A percentile compares a stretch with the other conserved stretches of the same genome.
Evolutionary conservation across 225 moss, liverwort and hornwort genomes (phyloP).

Genomic region (Straminergon stramineum): DNA sequence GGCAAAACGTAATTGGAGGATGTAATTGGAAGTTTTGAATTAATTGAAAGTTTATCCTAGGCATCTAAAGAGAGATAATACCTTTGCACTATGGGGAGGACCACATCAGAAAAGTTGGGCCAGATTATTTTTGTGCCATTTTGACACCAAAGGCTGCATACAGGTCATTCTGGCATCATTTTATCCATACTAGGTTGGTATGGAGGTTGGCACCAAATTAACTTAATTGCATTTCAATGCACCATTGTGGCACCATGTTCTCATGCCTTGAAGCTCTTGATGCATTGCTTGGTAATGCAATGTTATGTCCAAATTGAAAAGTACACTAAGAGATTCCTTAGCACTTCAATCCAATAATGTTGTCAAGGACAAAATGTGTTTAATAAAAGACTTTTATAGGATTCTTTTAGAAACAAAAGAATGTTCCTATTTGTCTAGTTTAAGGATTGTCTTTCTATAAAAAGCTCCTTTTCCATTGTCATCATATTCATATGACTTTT

Average conservation of each 20-base stretch:
- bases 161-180: no score
- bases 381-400: not conserved
- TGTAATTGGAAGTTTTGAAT: not conserved
- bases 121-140: no score
- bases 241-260: no score
- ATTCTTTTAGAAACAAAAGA: not conserved
- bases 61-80: no score
- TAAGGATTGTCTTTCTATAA: not conserved
- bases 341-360: not conserved
- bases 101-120: no score
- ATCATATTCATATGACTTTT: not conserved
- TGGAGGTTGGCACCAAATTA: no score
- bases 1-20: not conserved
- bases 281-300: not conserved
- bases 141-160: no score
- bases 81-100: no score
- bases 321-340: not conserved
- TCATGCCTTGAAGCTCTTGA: no score
- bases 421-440: not conserved
- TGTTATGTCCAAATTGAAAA: not conserved
- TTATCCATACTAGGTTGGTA: no score
- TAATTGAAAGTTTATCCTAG: not conserved
- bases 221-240: no score
- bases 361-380: not conserved
- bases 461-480: not conserved